Percentiles rank a stretch among this genome's conserved stretches.
These are phyloP conservation scores for Prunus mume DNA, from an alignment of 306 rosid genomes.

Conservation along the genomic window DNA sequence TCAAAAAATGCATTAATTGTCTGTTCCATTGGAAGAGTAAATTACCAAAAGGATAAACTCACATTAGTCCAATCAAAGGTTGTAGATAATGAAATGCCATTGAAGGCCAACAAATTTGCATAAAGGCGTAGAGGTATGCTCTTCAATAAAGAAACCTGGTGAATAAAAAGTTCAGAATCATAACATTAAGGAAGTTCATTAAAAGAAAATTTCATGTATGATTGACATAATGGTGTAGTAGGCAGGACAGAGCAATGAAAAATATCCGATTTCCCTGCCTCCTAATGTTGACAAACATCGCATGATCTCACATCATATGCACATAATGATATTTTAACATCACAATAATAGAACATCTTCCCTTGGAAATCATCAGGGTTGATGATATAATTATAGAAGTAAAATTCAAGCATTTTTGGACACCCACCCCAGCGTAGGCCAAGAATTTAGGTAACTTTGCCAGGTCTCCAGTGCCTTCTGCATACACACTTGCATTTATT, in stretches of 20 bases:
- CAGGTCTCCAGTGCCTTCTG: constrained; percentile 31
- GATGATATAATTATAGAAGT: neutral
- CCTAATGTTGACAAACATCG: neutral
- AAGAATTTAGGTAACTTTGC: constrained; percentile 29
- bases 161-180: neutral
- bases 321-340: neutral
- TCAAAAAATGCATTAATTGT: neutral
- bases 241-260: too few relatives aligned
- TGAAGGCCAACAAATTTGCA: constrained; percentile 45
- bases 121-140: constrained; percentile 48
- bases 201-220: neutral
- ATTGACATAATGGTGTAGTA: neutral
- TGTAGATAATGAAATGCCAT: constrained; percentile 34
- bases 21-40: neutral
- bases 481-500: constrained; percentile 47
- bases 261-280: neutral
- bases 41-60: constrained; percentile 13
- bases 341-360: neutral
- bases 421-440: constrained; percentile 43
- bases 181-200: neutral
- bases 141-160: constrained; percentile 47
- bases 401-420: neutral
- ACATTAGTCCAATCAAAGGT: constrained; percentile 59
- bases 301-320: neutral
- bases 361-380: neutral